Base-by-base conservation (phyloP, 768 basidiomycete species). In the Tulasnella sp. region DNA sequence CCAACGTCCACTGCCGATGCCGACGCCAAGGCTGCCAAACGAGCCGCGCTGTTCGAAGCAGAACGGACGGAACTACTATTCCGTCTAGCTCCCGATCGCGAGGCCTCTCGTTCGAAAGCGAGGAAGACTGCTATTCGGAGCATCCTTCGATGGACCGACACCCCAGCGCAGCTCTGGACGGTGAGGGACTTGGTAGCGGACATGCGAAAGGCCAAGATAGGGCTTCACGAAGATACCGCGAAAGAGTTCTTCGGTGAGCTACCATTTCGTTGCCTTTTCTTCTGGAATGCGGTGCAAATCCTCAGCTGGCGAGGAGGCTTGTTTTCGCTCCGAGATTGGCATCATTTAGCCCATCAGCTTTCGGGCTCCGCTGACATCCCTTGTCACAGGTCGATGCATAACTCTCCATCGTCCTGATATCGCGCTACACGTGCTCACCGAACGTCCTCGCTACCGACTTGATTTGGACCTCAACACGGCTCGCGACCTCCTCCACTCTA, bases 381-480 rank as follows among this genome's bases (percentile, higher is more conserved):
- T 36, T 38, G 11, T 11, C 14, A 31, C 29, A 76, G 67, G 75
- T 37, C 75, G 75, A 15, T 76, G 75, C 22, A 40, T 71, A 19
- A 68, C 37, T 3, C 67, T 76, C 31, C 67, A 52, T 25, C 64
- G 67, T 52, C 75, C 75, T 0, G 75, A 76, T 34, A 49, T 76
- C 31, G 75, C 75, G 7, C 68, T 76, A 17, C 36, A 45, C 40
- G 67, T 70, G 9, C 75, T 76, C 19, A 31, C 67, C 1, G 64
- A 76, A 19, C 67, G 75, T 14, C 40, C 58, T 36, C 69, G 67
- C 25, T 76, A 70, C 22, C 64, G 75, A 39, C 31, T 76, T 22
- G 75, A 76, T 42, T 36, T 76, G 34, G 73, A 76, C 67, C 37
- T 76, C 34, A 70, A 68, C 37, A 40, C 67, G 34, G 75, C 75